Evolutionary conservation across 2,329 filamentous ascomycete genomes (phyloP).

Genomic region (Cercospora zeae-maydis): DNA sequence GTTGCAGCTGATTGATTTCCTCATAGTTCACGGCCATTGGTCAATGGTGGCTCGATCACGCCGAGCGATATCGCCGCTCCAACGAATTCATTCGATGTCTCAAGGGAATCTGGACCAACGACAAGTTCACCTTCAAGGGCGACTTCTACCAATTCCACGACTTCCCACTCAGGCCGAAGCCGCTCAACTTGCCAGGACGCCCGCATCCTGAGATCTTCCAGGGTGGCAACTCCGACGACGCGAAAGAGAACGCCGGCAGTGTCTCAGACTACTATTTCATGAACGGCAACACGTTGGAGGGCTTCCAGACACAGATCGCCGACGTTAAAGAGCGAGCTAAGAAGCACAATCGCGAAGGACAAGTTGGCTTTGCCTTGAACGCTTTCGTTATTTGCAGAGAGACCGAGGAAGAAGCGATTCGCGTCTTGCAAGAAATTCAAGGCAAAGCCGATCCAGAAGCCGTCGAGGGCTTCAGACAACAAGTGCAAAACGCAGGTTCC

Average conservation of each 20-base stretch:
- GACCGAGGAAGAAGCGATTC: constrained; percentile 50
- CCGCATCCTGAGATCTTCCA: constrained; percentile 54
- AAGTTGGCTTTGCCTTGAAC: constrained; percentile 51
- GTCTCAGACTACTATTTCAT: constrained; percentile 55
- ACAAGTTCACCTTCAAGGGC: constrained; percentile 49
- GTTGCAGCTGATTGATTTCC: constrained; percentile 5
- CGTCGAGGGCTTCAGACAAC: constrained; percentile 49
- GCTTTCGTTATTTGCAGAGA: constrained; percentile 51
- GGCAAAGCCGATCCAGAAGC: constrained; percentile 52
- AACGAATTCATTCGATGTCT: constrained; percentile 52
- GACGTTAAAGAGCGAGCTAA: constrained; percentile 49
- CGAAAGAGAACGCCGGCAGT: constrained; percentile 48
- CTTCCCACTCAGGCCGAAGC: constrained; percentile 51
- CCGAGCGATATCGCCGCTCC: constrained; percentile 50
- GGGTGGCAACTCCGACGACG: constrained; percentile 52
- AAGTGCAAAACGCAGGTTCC: constrained; percentile 51
- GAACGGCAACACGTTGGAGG: constrained; percentile 55
- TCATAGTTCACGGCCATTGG: constrained; percentile 47
- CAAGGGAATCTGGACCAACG: constrained; percentile 52
- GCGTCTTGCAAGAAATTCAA: constrained; percentile 51
- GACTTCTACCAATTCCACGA: constrained; percentile 55
- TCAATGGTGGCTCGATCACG: constrained; percentile 55
- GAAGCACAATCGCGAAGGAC: constrained; percentile 43
- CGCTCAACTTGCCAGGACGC: constrained; percentile 43
- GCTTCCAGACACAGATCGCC: constrained; percentile 50